These are phyloP conservation scores for Cryptosporidium parvum DNA, from an alignment of 169 alveolate genomes.

Conservation along the genomic window DNA sequence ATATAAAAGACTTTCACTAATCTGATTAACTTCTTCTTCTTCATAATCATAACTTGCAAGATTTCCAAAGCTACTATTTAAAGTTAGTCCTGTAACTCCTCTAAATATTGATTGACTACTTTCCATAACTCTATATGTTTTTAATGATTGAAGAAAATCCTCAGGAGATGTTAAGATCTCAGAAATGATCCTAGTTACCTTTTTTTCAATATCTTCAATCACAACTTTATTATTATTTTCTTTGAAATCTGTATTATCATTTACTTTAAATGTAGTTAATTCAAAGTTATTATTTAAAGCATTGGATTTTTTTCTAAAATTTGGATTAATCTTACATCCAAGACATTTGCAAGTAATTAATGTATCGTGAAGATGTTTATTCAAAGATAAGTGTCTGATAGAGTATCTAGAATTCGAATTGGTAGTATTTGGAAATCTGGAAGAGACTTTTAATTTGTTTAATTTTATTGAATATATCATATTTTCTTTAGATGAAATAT, in stretches of 20 bases:
- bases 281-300: background rate
- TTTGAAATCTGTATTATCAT: background rate
- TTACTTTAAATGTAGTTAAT: slow-evolving; percentile 1
- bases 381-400: background rate
- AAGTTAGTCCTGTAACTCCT: slow-evolving; percentile 20
- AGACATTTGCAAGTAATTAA: background rate
- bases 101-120: slow-evolving; percentile 60
- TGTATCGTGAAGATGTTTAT: slow-evolving; percentile 17
- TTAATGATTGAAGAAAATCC: slow-evolving; percentile 18
- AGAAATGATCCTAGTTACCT: slow-evolving; percentile 23
- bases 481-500: slow-evolving; percentile 8
- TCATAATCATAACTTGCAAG: slow-evolving; percentile 26
- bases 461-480: background rate
- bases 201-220: slow-evolving; percentile 9
- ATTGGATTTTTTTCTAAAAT: background rate
- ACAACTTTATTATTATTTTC: background rate
- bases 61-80: slow-evolving; percentile 23
- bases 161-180: slow-evolving; percentile 42
- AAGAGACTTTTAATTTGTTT: background rate
- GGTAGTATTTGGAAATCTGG: slow-evolving; percentile 11
- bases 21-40: slow-evolving; percentile 25
- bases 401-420: background rate
- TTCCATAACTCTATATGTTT: slow-evolving; percentile 58
- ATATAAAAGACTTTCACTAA: slow-evolving; percentile 46
- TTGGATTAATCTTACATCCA: background rate